A percentile compares a stretch with the other conserved stretches of the same genome.
These are phyloP conservation scores for Puya raimondii DNA, from an alignment of 176 grass and related monocot genomes.

Conservation along the genomic window DNA sequence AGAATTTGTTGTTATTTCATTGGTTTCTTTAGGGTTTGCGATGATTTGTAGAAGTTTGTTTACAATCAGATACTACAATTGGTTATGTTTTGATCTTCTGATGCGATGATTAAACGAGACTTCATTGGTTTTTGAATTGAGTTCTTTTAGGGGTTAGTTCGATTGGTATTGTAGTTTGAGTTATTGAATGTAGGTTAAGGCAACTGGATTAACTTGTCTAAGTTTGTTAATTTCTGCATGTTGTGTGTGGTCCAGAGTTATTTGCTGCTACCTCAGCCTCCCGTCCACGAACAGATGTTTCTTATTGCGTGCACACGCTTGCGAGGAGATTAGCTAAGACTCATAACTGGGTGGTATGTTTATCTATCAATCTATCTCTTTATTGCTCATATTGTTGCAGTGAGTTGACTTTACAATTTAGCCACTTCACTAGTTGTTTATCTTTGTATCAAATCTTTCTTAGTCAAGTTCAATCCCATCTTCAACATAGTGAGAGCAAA, in stretches of 20 bases:
- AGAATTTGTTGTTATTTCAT: neutral
- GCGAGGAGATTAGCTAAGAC: conserved; percentile 85
- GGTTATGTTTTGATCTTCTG: neutral
- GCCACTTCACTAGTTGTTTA: no score
- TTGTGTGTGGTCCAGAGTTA: conserved; percentile 40
- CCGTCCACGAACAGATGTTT: conserved; percentile 73
- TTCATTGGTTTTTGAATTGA: no score
- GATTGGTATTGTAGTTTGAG: no score
- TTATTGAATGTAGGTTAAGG: no score
- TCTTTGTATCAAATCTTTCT: no score
- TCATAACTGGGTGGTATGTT: conserved; percentile 80
- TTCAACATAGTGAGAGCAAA: neutral
- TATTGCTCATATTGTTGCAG: neutral
- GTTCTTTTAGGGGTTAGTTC: no score
- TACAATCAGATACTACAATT: neutral
- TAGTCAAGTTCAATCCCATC: no score
- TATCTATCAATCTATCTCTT: neutral
- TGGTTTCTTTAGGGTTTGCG: no score
- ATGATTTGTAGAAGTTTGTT: neutral
- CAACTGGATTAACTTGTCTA: neutral
- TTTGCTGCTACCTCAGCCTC: conserved; percentile 45
- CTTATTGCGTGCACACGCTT: conserved; percentile 62
- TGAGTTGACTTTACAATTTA: neutral
- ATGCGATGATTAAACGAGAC: neutral
- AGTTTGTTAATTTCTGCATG: neutral